Percentiles rank a stretch among this genome's conserved stretches.
Conservation (phyloP, 2,329 filamentous ascomycete genomes). For the Raffaelea deltoideospora region DNA sequence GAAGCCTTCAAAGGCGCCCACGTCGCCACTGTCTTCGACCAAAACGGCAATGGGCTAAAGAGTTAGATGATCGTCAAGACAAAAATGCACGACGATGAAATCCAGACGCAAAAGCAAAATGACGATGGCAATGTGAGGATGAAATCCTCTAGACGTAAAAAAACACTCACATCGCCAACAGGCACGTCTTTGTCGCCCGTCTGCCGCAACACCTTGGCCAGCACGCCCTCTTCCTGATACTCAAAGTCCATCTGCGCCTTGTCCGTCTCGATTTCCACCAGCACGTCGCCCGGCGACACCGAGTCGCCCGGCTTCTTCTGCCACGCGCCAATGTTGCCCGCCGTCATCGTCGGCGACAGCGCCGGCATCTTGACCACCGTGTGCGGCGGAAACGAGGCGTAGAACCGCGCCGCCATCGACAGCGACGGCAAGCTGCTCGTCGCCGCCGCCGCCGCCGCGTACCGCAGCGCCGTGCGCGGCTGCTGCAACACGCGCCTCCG, state of each 20-base stretch:
- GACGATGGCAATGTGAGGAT: too few relatives aligned
- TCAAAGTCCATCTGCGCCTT: conserved; percentile 94
- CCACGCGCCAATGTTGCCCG: conserved; percentile 93
- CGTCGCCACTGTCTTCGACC: conserved; percentile 79
- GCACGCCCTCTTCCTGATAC: conserved; percentile 74
- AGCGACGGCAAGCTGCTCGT: too few relatives aligned
- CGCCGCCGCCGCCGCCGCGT: conserved; percentile 34
- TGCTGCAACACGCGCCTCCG: conserved; percentile 46
- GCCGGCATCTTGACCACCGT: conserved; percentile 96
- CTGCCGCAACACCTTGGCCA: conserved; percentile 85
- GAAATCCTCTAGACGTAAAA: neutral
- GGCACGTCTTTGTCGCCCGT: conserved; percentile 86
- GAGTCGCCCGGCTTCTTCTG: conserved; percentile 91
- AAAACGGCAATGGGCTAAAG: conserved; percentile 97
- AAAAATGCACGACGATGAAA: neutral
- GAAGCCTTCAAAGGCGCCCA: conserved; percentile 80
- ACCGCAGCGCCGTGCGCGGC: conserved; percentile 29
- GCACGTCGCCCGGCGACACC: conserved; percentile 80
- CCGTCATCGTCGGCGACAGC: conserved; percentile 92
- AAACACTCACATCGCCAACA: conserved; percentile 72
- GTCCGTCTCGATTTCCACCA: conserved; percentile 86
- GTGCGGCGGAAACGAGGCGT: conserved; percentile 84
- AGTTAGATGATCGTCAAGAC: neutral
- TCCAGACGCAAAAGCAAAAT: neutral
- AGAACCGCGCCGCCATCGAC: conserved; percentile 48